These are phyloP conservation scores for Alloascoidea hylecoeti DNA, from an alignment of 805 yeast genomes.

Conservation along the genomic window DNA sequence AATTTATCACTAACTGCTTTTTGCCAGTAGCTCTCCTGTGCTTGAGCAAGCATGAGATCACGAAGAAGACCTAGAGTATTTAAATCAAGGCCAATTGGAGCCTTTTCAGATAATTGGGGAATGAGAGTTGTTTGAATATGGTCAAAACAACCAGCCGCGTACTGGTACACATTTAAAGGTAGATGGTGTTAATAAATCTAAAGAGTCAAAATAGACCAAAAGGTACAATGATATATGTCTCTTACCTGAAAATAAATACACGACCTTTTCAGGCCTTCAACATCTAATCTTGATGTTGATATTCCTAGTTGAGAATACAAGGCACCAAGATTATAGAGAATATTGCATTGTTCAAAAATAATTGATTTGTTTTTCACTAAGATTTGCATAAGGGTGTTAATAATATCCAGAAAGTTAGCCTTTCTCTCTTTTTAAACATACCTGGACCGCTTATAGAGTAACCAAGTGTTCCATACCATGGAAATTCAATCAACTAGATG, in stretches of 20 bases:
- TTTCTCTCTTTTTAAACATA: constrained; percentile 1
- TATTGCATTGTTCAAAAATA: constrained; percentile 43
- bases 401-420: not conserved
- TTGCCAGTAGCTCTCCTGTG: constrained; percentile 80
- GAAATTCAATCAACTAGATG: constrained; percentile 29
- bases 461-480: constrained; percentile 65
- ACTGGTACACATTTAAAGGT: too few species aligned
- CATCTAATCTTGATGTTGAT: constrained; percentile 24
- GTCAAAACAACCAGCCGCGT: constrained; percentile 55
- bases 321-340: constrained; percentile 59
- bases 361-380: constrained; percentile 29
- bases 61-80: constrained; percentile 37
- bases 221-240: not conserved
- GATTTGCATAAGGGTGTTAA: not conserved
- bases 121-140: constrained; percentile 14
- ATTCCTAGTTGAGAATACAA: constrained; percentile 43
- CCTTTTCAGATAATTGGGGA: constrained; percentile 10
- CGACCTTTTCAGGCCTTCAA: constrained; percentile 41
- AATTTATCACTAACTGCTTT: constrained; percentile 37
- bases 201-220: not conserved
- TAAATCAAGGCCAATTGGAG: constrained; percentile 32
- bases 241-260: constrained; percentile 47
- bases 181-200: too few species aligned
- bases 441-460: constrained; percentile 33
- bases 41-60: constrained; percentile 58